Evolutionary conservation across 2,329 filamentous ascomycete species (phyloP), one percentile per base, ranked within the genome.

Genomic region (Colletotrichum shisoi): DNA sequence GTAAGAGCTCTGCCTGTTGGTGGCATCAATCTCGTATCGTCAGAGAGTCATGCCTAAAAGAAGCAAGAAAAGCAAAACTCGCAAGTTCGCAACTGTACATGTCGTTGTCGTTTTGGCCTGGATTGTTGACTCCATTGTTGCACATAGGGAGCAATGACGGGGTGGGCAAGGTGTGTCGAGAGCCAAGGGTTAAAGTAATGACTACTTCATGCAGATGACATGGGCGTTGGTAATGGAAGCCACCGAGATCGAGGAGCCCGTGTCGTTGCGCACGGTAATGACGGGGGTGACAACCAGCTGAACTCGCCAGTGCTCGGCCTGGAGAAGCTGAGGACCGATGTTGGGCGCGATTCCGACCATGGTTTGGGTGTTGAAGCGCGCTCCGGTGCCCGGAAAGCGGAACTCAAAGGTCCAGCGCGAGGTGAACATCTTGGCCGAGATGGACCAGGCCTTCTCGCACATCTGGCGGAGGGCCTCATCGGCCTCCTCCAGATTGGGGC

Each of bases 201-300:
- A 34, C 51, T 56, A 67, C 31, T 67, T 67, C 82, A 84, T 84
- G 72, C 82, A 79, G 67, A 84, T 74, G 2, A 85, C 83, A 63
- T 83, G 81, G 1, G 82, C 79, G 73, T 82, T 75, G 45, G 79
- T 74, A 24, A 85, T 76, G 7, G 79, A 80, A 62, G 80, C 81
- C 2, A 80, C 78, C 31, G 79, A 77, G 52, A 84, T 80, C 61
- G 78, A 80, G 51, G 74, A 72, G 15, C 81, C 82, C 2, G 76
- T 80, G 44, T 87, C 84, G 69, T 85, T 84, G 39, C 84, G 79
- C 71, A 84, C 80, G 2, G 83, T 86, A 52, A 87, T 80, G 9
- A 83, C 80, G 0, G 85, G 85, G 0, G 85, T 86, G 5, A 84
- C 82, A 34, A 84, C 82, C 1, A 86, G 77, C 60, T 82, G 81